These are phyloP conservation scores for Huntiella abstrusa DNA, from an alignment of 2,329 filamentous ascomycete genomes.

Conservation along the genomic window DNA sequence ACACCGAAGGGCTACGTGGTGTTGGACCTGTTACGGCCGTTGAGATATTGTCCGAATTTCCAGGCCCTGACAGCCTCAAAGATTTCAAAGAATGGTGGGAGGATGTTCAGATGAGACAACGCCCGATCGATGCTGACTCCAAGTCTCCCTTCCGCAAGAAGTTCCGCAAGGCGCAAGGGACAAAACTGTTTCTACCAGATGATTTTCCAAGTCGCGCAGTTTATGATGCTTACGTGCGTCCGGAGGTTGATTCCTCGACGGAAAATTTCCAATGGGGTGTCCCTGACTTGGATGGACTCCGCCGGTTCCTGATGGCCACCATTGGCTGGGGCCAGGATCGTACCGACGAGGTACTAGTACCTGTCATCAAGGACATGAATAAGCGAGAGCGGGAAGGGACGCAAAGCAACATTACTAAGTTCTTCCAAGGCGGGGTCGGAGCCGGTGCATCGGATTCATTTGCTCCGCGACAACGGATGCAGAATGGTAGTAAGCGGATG, in stretches of 20 bases:
- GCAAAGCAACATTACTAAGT: conserved; percentile 89
- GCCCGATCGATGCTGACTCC: conserved; percentile 42
- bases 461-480: conserved; percentile 45
- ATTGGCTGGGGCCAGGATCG: conserved; percentile 85
- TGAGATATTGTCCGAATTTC: conserved; percentile 85
- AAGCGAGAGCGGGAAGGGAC: conserved; percentile 72
- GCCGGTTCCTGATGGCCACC: conserved; percentile 72
- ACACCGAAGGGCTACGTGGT: conserved; percentile 73
- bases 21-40: conserved; percentile 88
- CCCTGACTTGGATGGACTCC: conserved; percentile 70
- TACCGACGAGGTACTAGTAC: conserved; percentile 88
- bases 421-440: conserved; percentile 60
- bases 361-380: conserved; percentile 93
- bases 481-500: conserved; percentile 54
- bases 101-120: conserved; percentile 49
- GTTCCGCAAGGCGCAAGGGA: conserved; percentile 59
- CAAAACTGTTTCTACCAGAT: conserved; percentile 71
- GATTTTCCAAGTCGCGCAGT: conserved; percentile 65
- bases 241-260: conserved; percentile 64
- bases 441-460: conserved; percentile 48
- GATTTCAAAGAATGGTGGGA: conserved; percentile 79
- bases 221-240: conserved; percentile 63
- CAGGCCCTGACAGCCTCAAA: conserved; percentile 38
- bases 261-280: conserved; percentile 89
- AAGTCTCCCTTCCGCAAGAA: conserved; percentile 57